Evolutionary conservation across 495 filamentous ascomycete genomes (phyloP), one percentile per base, ranked within the genome.

Genomic region (Penicillium soppii): DNA sequence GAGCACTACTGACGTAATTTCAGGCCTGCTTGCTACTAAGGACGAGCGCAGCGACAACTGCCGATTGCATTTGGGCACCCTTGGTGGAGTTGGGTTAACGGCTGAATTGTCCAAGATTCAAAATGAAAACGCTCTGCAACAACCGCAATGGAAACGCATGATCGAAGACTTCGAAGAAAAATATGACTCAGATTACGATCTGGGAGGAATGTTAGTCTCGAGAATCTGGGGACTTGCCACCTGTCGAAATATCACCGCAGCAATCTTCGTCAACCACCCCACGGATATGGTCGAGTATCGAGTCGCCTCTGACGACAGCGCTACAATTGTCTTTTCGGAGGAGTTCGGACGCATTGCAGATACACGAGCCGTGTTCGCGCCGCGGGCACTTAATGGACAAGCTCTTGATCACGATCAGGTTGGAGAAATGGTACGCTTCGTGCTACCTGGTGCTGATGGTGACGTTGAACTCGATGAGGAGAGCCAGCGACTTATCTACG

Each of bases 191-290:
- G 63, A 73, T 12, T 64, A 67, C 16, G 75, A 78, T 26, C 63
- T 81, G 16, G 71, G 70, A 8, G 75, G 71, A 12, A 52, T 77
- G 38, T 64, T 66, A 6, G 42, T 70, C 10, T 62, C 68, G 13
- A 70, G 75, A 48, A 61, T 72, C n/a, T 81, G 80, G 78, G 81
- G 81, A 12, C 50, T 82, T 0, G 65, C 75, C n/a, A 69, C 73
- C 10, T 57, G 69, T 16, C 59, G 63, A 12, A 68, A 70, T 29
- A 56, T 72, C 2, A 53, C 71, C 29, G 76, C 73, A 1, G 65
- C 65, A 2, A 72, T 72, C 15, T 59, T 77, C 43, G 77, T 72
- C 1, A 43, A 71, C 43, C 77, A 82, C 52, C 78, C 80, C 0
- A 75, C 73, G 6, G 73, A 82, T 54, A 74, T 76, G 66, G 51